Evolutionary conservation across 805 yeast species (phyloP).

Genomic region (Candida sanyiensis): DNA sequence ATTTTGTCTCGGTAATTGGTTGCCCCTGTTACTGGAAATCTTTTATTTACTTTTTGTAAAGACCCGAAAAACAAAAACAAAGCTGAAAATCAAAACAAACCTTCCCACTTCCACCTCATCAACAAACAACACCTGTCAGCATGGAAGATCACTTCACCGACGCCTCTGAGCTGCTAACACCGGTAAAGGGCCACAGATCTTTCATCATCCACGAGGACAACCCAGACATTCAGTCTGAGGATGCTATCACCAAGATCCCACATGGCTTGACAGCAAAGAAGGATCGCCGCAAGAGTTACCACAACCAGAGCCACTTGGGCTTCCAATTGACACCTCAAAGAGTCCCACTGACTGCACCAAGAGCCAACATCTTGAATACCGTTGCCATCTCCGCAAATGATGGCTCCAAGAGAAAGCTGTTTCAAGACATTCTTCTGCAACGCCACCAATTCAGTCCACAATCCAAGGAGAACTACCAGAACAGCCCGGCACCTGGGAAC

Average conservation of each 20-base stretch:
- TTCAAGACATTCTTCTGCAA: conserved; percentile 5
- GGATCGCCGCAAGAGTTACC: conserved; percentile 26
- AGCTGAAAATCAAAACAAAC: neutral
- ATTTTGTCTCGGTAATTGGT: no score
- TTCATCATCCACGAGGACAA: conserved; percentile 19
- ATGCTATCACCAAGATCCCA: conserved; percentile 31
- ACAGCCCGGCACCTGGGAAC: conserved; percentile 5
- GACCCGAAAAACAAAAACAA: neutral
- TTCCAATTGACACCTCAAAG: conserved; percentile 21
- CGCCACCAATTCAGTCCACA: neutral
- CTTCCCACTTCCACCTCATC: neutral
- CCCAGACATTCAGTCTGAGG: conserved; percentile 6
- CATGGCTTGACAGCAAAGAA: conserved; percentile 38
- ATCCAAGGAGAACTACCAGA: neutral
- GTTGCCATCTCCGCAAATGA: conserved; percentile 16
- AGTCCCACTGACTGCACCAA: conserved; percentile 29
- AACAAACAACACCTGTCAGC: neutral
- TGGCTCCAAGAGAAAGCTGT: conserved; percentile 22
- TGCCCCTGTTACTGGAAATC: neutral
- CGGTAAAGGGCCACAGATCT: conserved; percentile 15
- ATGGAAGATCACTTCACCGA: conserved; percentile 3
- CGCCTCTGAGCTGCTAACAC: conserved; percentile 21
- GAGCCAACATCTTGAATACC: conserved; percentile 25
- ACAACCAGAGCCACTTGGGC: conserved; percentile 5
- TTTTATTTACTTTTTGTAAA: neutral